A percentile compares a stretch with the other conserved stretches of the same genome.
These are phyloP conservation scores for Agrocybe praecox DNA, from an alignment of 768 basidiomycete species.

Conservation along the genomic window DNA sequence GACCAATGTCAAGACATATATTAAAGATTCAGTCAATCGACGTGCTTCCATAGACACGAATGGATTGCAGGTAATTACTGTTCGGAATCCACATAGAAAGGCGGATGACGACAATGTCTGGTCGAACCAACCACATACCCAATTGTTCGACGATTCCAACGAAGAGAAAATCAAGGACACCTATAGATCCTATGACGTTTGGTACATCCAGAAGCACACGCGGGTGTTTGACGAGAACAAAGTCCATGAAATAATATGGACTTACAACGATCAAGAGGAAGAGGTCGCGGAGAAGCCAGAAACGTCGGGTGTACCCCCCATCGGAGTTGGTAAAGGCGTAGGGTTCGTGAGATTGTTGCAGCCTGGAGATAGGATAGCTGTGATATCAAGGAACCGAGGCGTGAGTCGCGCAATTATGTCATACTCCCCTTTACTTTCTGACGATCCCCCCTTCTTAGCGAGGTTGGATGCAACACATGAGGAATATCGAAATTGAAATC, in stretches of 20 bases:
- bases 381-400: not conserved
- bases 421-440: not conserved
- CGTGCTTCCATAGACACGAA: not conserved
- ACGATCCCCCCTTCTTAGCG: not conserved
- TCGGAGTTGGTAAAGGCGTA: not conserved
- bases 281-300: not conserved
- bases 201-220: not conserved
- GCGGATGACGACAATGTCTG: not conserved
- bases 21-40: not conserved
- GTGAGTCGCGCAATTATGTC: not conserved
- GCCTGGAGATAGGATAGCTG: not conserved
- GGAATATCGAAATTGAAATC: not conserved
- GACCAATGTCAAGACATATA: not conserved
- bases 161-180: not conserved
- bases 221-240: not conserved
- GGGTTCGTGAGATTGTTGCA: not conserved
- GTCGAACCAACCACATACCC: not conserved
- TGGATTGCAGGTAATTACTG: not conserved
- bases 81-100: not conserved
- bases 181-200: not conserved
- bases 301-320: not conserved
- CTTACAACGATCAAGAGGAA: not conserved
- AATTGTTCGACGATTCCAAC: not conserved
- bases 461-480: not conserved
- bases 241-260: not conserved